phyloP scores from a whole-genome alignment of 371 early-diverging fungal genomes.

The Saksenaea vasiformis region DNA sequence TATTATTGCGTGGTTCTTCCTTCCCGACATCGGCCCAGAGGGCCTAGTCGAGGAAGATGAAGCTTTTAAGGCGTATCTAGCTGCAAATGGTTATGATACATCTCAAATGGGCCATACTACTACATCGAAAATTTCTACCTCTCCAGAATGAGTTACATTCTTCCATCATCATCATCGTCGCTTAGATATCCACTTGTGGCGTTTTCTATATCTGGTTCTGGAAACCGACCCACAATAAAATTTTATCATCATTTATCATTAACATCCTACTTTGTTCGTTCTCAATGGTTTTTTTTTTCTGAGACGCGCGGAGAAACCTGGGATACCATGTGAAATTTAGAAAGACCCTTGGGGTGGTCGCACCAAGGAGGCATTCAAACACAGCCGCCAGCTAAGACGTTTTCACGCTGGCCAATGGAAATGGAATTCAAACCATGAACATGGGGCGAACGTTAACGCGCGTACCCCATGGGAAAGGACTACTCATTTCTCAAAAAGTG shows the following conservation, averaged over 20 bases:
- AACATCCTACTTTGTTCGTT: too few species aligned
- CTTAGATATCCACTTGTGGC: not conserved
- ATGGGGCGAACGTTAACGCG: too few species aligned
- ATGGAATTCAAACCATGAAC: too few species aligned
- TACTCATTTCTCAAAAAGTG: too few species aligned
- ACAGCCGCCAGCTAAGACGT: too few species aligned
- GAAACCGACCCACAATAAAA: not conserved
- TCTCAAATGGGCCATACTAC: constrained; percentile 30
- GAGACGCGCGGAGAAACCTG: too few species aligned
- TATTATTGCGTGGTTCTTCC: constrained; percentile 26
- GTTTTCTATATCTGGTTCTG: not conserved
- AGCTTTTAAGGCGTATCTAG: constrained; percentile 47
- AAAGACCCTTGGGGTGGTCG: too few species aligned
- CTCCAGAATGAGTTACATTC: not conserved
- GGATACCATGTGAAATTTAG: too few species aligned
- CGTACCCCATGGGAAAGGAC: too few species aligned
- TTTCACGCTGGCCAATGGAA: too few species aligned
- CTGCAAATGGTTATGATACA: constrained; percentile 45
- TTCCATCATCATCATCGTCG: too few species aligned
- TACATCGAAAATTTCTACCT: not conserved
- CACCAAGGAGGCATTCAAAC: too few species aligned
- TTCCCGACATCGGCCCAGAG: constrained; percentile 32
- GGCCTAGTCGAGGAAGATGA: constrained; percentile 50
- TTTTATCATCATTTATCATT: not conserved
- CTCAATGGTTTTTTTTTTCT: not conserved